Percentiles rank a stretch among this genome's conserved stretches.
phyloP scores from a whole-genome alignment of 768 basidiomycete genomes.

The Mycena capillaripes region DNA sequence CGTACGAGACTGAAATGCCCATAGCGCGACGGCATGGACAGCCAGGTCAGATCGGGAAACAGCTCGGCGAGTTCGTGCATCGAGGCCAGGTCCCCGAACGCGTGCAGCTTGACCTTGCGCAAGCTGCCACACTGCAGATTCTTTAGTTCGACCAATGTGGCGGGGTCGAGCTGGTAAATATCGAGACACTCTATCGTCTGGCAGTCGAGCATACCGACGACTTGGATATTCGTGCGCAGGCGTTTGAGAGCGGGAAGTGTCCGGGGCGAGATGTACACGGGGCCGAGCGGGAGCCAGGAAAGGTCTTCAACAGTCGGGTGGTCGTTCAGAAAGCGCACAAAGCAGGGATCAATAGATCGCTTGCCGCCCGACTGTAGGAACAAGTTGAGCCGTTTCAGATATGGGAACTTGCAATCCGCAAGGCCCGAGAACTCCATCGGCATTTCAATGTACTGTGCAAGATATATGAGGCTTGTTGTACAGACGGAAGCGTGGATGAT shows the following conservation, averaged over 20 bases:
- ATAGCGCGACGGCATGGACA: slow-evolving; percentile 53
- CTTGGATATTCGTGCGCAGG: slow-evolving; percentile 50
- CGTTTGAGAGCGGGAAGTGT: slow-evolving; percentile 57
- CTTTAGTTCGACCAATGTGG: slow-evolving; percentile 45
- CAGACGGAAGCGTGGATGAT: background rate
- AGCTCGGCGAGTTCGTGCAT: slow-evolving; percentile 50
- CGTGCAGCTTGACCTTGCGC: slow-evolving; percentile 49
- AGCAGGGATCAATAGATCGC: slow-evolving; percentile 50
- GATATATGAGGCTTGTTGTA: background rate
- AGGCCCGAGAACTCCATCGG: slow-evolving; percentile 60
- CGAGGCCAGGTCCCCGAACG: slow-evolving; percentile 45
- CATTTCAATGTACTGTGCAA: slow-evolving; percentile 55
- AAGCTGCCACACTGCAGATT: slow-evolving; percentile 47
- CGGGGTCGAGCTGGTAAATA: slow-evolving; percentile 46
- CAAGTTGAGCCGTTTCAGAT: slow-evolving; percentile 57
- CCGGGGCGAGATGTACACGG: slow-evolving; percentile 49
- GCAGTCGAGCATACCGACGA: slow-evolving; percentile 52
- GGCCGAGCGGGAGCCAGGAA: slow-evolving; percentile 58
- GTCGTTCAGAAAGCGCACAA: slow-evolving; percentile 56
- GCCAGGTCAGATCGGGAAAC: slow-evolving; percentile 57
- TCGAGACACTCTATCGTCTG: slow-evolving; percentile 55
- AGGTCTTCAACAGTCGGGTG: slow-evolving; percentile 63
- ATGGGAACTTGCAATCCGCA: slow-evolving; percentile 53
- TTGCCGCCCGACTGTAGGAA: slow-evolving; percentile 57
- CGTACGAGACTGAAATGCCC: slow-evolving; percentile 45